Conservation (phyloP, 768 basidiomycete genomes). For the Mycena belliarum region DNA sequence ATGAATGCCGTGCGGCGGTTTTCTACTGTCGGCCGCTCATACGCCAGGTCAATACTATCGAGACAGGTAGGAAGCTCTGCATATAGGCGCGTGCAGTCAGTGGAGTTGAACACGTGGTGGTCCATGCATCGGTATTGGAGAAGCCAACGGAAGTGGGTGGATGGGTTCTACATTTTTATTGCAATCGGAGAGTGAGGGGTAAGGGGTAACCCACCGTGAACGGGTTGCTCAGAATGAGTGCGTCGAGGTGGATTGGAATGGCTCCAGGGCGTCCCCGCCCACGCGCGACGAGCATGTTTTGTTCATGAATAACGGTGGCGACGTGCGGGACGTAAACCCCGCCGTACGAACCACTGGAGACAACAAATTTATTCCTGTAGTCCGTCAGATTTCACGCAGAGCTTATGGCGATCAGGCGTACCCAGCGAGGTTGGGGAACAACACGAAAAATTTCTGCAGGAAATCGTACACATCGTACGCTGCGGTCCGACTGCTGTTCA, state of each 20-base stretch:
- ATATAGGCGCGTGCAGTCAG: constrained; percentile 28
- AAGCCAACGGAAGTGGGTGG: constrained; percentile 28
- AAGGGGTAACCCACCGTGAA: constrained; percentile 18
- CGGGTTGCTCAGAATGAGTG: constrained; percentile 33
- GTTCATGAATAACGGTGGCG: constrained; percentile 33
- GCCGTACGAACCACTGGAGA: constrained; percentile 37
- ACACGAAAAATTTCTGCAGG: constrained; percentile 33
- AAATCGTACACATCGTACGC: constrained; percentile 38
- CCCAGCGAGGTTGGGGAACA: constrained; percentile 22
- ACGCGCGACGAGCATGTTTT: constrained; percentile 28
- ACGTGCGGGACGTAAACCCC: constrained; percentile 32
- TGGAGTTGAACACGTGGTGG: constrained; percentile 31
- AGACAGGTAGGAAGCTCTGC: constrained; percentile 28
- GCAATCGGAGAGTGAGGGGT: neutral
- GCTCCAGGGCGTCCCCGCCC: constrained; percentile 22
- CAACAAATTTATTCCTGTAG: constrained; percentile 25
- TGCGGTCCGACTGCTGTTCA: constrained; percentile 33
- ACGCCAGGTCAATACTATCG: constrained; percentile 23
- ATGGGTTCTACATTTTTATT: neutral
- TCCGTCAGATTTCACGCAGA: neutral
- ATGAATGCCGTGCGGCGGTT: constrained; percentile 13
- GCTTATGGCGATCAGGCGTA: neutral
- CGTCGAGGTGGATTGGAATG: constrained; percentile 32
- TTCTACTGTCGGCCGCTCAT: constrained; percentile 10
- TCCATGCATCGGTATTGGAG: constrained; percentile 29